Base-by-base conservation (phyloP, 2,329 filamentous ascomycete genomes). In the Penicillium griseofulvum region DNA sequence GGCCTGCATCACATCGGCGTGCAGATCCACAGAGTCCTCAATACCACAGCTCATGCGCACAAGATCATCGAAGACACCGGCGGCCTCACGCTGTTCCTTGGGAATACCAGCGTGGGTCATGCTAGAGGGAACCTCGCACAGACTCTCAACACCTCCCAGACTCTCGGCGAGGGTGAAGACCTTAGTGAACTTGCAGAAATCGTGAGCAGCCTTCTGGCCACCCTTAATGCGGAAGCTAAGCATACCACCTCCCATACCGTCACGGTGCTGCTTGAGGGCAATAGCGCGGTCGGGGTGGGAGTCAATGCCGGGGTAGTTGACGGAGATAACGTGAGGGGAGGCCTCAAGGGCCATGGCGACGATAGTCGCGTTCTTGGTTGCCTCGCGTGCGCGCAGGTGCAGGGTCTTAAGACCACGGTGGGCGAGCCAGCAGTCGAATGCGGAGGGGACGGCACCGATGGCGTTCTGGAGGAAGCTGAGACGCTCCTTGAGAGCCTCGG, bases 51-150 rank as follows among this genome's bases (percentile, higher is more conserved):
- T 96, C 57, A 99, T 81, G 62, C 94, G 84, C 29, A 99, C 90
- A 8, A 99, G 83, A 73, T 99, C 94, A 71, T 99, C 94, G 69
- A 87, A 97, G 31, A 99, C 91, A 58, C 94, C 94, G 0, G 94
- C 91, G 3, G 87, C 88, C 81, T 99, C 94, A 55, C 94, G 83
- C 80, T 96, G 86, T 58, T 91, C 91, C 72, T 83, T 85, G 47
- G 94, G 94, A 63, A 99, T 99, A 56, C 93, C 94, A 24, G 91
- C 90, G 75, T 99, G 94, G 17, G 94, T 99, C 94, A 99, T 99
- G 76, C 87, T 90, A 67, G 89, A 90, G 22, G 94, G 94, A 3
- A 99, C 85, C 78, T 99, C 94, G 65, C 92, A 87, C 59, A 99
- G 81, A 68, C 85, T 89, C 83, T 99, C 94, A 45, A 99, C 88